Percentiles rank a stretch among this genome's conserved stretches.
These are phyloP conservation scores for Fonsecaea erecta DNA, from an alignment of 2,329 filamentous ascomycete species.

Conservation along the genomic window DNA sequence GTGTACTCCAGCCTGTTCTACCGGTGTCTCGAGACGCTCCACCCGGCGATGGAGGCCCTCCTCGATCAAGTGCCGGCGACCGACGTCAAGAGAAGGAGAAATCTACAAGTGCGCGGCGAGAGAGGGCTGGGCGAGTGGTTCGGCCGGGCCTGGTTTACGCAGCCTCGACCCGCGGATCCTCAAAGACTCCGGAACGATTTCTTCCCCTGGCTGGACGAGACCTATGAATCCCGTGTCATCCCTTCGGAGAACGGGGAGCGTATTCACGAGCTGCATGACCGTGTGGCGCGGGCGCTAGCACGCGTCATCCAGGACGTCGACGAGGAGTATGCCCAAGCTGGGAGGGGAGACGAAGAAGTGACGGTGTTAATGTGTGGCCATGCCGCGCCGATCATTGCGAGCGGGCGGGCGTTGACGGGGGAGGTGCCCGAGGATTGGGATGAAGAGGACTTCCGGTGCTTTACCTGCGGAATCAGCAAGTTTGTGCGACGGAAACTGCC, in stretches of 20 bases:
- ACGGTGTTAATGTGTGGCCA: constrained; percentile 84
- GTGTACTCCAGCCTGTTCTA: constrained; percentile 88
- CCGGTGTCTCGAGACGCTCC: constrained; percentile 82
- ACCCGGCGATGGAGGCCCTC: constrained; percentile 60
- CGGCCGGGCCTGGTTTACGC: constrained; percentile 80
- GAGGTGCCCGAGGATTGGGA: constrained; percentile 71
- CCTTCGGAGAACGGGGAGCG: constrained; percentile 79
- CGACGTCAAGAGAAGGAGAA: constrained; percentile 20
- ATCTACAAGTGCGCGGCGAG: constrained; percentile 44
- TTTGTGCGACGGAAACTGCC: constrained; percentile 59
- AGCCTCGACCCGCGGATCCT: constrained; percentile 75
- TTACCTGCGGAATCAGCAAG: constrained; percentile 78
- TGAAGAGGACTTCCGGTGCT: constrained; percentile 81
- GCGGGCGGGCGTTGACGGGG: constrained; percentile 82
- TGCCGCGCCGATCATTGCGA: constrained; percentile 84
- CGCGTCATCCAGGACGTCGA: constrained; percentile 44
- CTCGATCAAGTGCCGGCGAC: constrained; percentile 34
- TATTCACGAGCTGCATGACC: constrained; percentile 77
- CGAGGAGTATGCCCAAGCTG: constrained; percentile 44
- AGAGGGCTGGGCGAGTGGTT: constrained; percentile 77
- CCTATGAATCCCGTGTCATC: constrained; percentile 64
- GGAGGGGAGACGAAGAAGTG: constrained; percentile 60
- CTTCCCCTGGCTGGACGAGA: constrained; percentile 55
- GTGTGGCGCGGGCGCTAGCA: constrained; percentile 67
- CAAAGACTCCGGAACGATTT: constrained; percentile 70